Evolutionary conservation across 352 stramenopile species (phyloP).

Genomic region (Phytopythium montanum): DNA sequence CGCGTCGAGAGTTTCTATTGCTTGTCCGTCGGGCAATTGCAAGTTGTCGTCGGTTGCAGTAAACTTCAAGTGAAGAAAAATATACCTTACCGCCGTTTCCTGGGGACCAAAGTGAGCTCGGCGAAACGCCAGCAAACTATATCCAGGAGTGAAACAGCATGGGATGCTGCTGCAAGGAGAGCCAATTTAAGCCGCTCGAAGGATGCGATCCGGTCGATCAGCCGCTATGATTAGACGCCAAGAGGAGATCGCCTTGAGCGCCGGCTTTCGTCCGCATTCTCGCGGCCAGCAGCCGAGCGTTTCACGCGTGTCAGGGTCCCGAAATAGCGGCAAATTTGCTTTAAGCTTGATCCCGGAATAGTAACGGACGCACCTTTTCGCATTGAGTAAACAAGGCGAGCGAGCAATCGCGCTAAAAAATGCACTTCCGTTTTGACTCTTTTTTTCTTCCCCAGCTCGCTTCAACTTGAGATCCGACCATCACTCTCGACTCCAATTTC

Average conservation of each 20-base stretch:
- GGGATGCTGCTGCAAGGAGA: too few relatives aligned
- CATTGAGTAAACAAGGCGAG: background rate
- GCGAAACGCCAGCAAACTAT: too few relatives aligned
- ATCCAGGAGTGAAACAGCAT: too few relatives aligned
- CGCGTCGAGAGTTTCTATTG: background rate
- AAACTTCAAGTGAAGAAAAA: background rate
- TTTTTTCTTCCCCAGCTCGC: background rate
- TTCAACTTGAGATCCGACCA: background rate
- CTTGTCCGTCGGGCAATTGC: too few relatives aligned
- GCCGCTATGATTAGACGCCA: background rate
- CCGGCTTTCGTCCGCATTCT: background rate
- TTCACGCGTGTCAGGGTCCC: background rate
- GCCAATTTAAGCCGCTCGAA: too few relatives aligned
- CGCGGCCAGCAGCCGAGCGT: background rate
- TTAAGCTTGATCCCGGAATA: too few relatives aligned
- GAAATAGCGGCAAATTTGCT: background rate
- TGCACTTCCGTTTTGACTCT: background rate
- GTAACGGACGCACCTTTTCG: background rate
- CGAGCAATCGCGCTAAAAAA: background rate
- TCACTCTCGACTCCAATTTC: too few relatives aligned
- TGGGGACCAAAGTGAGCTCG: too few relatives aligned
- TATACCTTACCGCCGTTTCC: too few relatives aligned
- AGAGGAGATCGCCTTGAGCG: too few relatives aligned
- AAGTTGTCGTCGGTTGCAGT: background rate
- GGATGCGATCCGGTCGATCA: background rate